These are phyloP conservation scores for Ganoderma meredithae DNA, from an alignment of 1,284 basidiomycete species.

Conservation along the genomic window DNA sequence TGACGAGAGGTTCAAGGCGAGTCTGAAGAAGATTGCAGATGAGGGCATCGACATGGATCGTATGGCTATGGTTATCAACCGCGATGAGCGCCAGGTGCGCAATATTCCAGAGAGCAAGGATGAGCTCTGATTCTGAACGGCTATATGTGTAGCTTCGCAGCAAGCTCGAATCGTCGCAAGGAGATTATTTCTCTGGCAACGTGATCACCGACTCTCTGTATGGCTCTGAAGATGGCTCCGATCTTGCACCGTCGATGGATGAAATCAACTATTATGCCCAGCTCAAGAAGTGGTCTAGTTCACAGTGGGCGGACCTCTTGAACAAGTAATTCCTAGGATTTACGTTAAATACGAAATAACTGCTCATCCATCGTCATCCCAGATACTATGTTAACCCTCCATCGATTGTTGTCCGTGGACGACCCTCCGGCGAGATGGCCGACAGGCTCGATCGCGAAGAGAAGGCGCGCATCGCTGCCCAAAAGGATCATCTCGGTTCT, in stretches of 20 bases:
- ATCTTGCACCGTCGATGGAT: slow-evolving; percentile 79
- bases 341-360: not conserved
- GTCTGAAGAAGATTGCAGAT: slow-evolving; percentile 75
- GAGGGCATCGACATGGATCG: slow-evolving; percentile 92
- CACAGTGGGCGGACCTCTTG: slow-evolving; percentile 86
- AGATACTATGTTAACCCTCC: slow-evolving; percentile 84
- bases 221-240: slow-evolving; percentile 84
- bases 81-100: slow-evolving; percentile 86
- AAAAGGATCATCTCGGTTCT: slow-evolving; percentile 78
- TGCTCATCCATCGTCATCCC: slow-evolving; percentile 6
- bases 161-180: slow-evolving; percentile 78
- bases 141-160: slow-evolving; percentile 64
- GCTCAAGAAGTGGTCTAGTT: slow-evolving; percentile 75
- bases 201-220: slow-evolving; percentile 92
- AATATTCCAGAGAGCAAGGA: not conserved
- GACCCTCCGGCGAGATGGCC: slow-evolving; percentile 88
- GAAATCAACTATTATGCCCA: slow-evolving; percentile 79
- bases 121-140: slow-evolving; percentile 1
- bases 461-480: slow-evolving; percentile 77
- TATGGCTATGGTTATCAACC: slow-evolving; percentile 87
- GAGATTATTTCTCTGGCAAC: slow-evolving; percentile 74
- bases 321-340: slow-evolving; percentile 61
- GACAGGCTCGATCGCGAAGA: slow-evolving; percentile 86
- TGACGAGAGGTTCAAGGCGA: slow-evolving; percentile 72
- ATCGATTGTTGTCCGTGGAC: slow-evolving; percentile 82